These are phyloP conservation scores for Fistulina hepatica DNA, from an alignment of 1,284 basidiomycete genomes.

Conservation along the genomic window DNA sequence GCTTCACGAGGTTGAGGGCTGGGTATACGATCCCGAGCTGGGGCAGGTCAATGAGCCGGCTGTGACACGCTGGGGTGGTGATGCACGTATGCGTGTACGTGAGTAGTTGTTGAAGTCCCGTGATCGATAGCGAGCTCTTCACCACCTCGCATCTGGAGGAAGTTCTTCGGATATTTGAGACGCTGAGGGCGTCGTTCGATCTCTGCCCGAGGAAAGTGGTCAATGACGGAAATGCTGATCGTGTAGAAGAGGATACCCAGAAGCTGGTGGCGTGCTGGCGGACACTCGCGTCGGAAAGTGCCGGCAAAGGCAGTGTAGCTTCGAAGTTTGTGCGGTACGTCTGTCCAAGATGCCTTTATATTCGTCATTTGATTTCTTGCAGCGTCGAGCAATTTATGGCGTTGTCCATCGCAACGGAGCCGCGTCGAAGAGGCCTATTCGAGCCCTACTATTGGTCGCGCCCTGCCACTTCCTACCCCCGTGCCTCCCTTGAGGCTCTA, in stretches of 20 bases:
- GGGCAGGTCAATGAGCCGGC: slow-evolving; percentile 33
- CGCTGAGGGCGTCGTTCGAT: slow-evolving; percentile 38
- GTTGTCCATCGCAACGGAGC: slow-evolving; percentile 64
- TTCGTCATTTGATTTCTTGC: slow-evolving; percentile 5
- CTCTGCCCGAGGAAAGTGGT: slow-evolving; percentile 35
- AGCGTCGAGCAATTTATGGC: slow-evolving; percentile 74
- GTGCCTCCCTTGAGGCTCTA: slow-evolving; percentile 53
- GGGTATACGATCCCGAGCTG: slow-evolving; percentile 41
- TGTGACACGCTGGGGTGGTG: slow-evolving; percentile 61
- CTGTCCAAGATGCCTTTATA: slow-evolving; percentile 8
- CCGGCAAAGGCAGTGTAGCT: slow-evolving; percentile 32
- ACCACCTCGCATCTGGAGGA: slow-evolving; percentile 32
- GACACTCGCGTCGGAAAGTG: slow-evolving; percentile 34
- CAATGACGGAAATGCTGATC: too few relatives aligned
- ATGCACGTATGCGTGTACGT: slow-evolving; percentile 31
- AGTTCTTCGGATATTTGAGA: slow-evolving; percentile 39
- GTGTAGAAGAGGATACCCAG: slow-evolving; percentile 37
- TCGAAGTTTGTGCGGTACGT: slow-evolving; percentile 54
- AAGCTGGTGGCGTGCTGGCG: slow-evolving; percentile 46
- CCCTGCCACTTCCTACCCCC: too few relatives aligned
- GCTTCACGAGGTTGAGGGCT: slow-evolving; percentile 47
- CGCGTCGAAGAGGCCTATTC: slow-evolving; percentile 56
- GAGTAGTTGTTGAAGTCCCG: slow-evolving; percentile 35
- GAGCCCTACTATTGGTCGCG: slow-evolving; percentile 71
- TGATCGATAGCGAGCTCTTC: slow-evolving; percentile 29